Base-by-base conservation (phyloP, 495 filamentous ascomycete species). In the Mycothermus thermophilus region DNA sequence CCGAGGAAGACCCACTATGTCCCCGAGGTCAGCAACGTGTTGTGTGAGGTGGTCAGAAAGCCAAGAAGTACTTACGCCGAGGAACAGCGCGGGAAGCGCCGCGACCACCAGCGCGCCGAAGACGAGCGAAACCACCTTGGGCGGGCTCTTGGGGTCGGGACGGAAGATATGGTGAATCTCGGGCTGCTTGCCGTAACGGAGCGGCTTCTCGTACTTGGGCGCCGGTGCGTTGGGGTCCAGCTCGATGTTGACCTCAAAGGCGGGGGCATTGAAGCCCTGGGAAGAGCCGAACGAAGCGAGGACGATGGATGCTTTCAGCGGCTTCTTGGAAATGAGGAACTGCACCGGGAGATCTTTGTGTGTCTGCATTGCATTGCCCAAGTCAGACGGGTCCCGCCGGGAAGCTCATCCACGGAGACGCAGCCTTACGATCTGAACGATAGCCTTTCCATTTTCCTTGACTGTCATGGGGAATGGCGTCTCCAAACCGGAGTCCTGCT, bases 111-210 rank as follows among this genome's bases (percentile, higher is more conserved):
- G 72, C 13, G 72, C 61, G 2, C 75, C 62, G 47, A 97, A 97
- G 32, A 80, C 60, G 27, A 93, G 44, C 2, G 81, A 86, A 38
- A 96, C 72, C 32, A 90, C 57, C 58, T 77, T 73, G n/a, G 85
- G 80, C 4, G 84, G 83, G 62, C 71, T 93, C 55, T 69, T 72
- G 2, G 86, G 72, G 41, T 84, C 82, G 10, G 69, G 49, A 42
- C 74, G 77, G 72, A 96, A 97, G 47, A 80, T 84, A 62, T 97
- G 92, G 60, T 83, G 74, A 58, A 97, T 95, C 54, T 92, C 80
- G 5, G 69, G 64, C 32, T 71, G 68, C 63, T 80, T 80, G 58
- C 80, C 81, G 59, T 93, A 93, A 55, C 83, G 75, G 30, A 77
- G 52, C 8, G 82, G 72, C 52, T 70, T 67, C 59, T 75, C 67